Evolutionary conservation across 2,329 filamentous ascomycete species (phyloP), one percentile per base, ranked within the genome.

Genomic region (Trichoderma oligosporum): DNA sequence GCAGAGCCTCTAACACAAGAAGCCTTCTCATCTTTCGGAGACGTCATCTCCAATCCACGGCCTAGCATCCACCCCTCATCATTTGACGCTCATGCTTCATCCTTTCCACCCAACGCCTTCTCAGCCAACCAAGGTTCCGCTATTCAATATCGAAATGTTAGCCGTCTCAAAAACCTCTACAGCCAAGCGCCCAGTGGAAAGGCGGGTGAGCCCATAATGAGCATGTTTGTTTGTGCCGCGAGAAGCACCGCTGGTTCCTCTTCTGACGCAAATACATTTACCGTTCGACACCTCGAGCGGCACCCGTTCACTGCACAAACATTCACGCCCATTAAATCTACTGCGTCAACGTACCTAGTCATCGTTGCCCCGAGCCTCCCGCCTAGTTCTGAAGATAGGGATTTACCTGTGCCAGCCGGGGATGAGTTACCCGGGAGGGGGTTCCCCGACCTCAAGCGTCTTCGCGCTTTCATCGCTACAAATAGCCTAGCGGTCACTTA

Each of bases 231-330:
- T 56, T 97, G 91, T 70, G 85, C 67, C 11, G 67, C 73, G 5
- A 66, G 72, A 12, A 61, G 64, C 49, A 38, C 58, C 18, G 29
- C 39, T 12, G 41, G 61, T 31, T 33, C 58, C 18, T 56, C 61
- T 1, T 42, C 61, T 41, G 48, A 61, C 36, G 61, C 67, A 44
- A 60, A 57, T 35, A 49, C 53, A 18, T 89, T 96, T 68, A 77
- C 64, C 20, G 68, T 97, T 54, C 73, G 74, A 18, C 82, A 96
- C 57, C 82, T 97, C 27, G 94, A 99, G 72, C 81, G 94, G 36
- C 94, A 99, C 72, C 93, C 94, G 0, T 97, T 86, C 73, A 97
- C 94, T 1, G 89, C 89, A 1, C 94, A 99, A 75, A 96, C 91
- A 0, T 97, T 99, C 72, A 81, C 89, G 41, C 94, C 94, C 0